These are phyloP conservation scores for Veloporphyrellus conicus DNA, from an alignment of 1,284 basidiomycete species.

Conservation along the genomic window DNA sequence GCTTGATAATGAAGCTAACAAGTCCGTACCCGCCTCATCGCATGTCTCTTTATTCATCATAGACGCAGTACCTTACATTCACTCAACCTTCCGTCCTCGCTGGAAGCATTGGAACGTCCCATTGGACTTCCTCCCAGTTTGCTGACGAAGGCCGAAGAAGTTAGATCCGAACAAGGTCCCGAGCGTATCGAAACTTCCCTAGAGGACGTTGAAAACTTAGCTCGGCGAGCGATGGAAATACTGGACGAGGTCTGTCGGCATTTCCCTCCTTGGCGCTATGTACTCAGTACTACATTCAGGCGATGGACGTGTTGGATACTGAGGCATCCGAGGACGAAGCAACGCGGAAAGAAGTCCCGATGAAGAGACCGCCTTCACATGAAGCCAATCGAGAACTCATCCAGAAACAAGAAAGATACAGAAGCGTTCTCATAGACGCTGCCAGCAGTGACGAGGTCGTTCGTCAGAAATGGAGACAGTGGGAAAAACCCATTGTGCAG, in stretches of 20 bases:
- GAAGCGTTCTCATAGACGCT: slow-evolving; percentile 70
- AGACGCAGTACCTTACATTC: slow-evolving; percentile 58
- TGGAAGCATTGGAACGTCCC: slow-evolving; percentile 86
- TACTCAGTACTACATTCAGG: slow-evolving; percentile 42
- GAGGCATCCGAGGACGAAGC: slow-evolving; percentile 87
- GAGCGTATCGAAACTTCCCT: slow-evolving; percentile 69
- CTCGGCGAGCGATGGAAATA: slow-evolving; percentile 57
- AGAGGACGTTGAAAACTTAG: slow-evolving; percentile 68
- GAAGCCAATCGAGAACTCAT: slow-evolving; percentile 75
- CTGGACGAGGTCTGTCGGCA: slow-evolving; percentile 65
- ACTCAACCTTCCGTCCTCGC: slow-evolving; percentile 78
- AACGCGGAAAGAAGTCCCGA: slow-evolving; percentile 46
- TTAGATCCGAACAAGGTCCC: slow-evolving; percentile 75
- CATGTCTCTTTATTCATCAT: slow-evolving; percentile 2
- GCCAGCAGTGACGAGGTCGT: slow-evolving; percentile 72
- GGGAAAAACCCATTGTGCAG: slow-evolving; percentile 70
- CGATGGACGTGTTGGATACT: slow-evolving; percentile 82
- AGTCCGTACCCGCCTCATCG: slow-evolving; percentile 42
- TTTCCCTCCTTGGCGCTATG: neutral
- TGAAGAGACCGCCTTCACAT: slow-evolving; percentile 64
- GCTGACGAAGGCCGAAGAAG: slow-evolving; percentile 82
- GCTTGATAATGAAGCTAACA: slow-evolving; percentile 60
- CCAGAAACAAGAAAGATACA: slow-evolving; percentile 68
- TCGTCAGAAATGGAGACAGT: slow-evolving; percentile 80
- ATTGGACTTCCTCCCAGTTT: slow-evolving; percentile 87